Evolutionary conservation across 139 green algal species (phyloP).

Genomic region (Yamagishiella unicocca): DNA sequence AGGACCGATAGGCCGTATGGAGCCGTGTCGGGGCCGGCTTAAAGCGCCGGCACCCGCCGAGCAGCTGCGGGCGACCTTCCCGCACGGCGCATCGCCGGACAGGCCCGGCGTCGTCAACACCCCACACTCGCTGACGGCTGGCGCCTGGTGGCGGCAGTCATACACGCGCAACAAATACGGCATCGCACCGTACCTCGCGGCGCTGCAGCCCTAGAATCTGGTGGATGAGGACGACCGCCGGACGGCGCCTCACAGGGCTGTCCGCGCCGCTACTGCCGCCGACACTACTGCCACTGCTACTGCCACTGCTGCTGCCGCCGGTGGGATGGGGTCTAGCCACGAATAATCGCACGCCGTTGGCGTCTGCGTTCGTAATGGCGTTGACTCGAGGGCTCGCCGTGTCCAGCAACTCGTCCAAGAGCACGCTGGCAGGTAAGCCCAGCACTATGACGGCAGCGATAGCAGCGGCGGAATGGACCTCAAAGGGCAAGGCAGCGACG

Average conservation of each 20-base stretch:
- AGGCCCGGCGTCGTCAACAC: no score
- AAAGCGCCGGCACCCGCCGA: no score
- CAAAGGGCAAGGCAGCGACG: no score
- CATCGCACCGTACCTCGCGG: background rate
- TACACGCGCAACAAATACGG: no score
- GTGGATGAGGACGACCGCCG: constrained; percentile 21
- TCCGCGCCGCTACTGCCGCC: background rate
- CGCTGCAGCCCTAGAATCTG: constrained; percentile 37
- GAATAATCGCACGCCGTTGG: constrained; percentile 3
- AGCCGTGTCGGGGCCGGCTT: no score
- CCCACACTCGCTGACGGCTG: no score
- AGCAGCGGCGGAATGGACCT: background rate
- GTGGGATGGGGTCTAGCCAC: background rate
- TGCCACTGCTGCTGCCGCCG: background rate
- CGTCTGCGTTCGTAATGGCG: background rate
- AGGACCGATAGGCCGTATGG: no score
- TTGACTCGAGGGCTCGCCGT: background rate
- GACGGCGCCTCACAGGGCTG: background rate
- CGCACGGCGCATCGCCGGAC: no score
- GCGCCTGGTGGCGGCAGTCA: no score
- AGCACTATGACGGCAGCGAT: background rate
- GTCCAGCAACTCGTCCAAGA: constrained; percentile 17
- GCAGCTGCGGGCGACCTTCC: no score
- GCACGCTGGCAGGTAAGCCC: background rate
- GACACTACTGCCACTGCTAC: background rate